Base-by-base conservation (phyloP, 352 stramenopile species). In the Phytopythium sindhum region DNA sequence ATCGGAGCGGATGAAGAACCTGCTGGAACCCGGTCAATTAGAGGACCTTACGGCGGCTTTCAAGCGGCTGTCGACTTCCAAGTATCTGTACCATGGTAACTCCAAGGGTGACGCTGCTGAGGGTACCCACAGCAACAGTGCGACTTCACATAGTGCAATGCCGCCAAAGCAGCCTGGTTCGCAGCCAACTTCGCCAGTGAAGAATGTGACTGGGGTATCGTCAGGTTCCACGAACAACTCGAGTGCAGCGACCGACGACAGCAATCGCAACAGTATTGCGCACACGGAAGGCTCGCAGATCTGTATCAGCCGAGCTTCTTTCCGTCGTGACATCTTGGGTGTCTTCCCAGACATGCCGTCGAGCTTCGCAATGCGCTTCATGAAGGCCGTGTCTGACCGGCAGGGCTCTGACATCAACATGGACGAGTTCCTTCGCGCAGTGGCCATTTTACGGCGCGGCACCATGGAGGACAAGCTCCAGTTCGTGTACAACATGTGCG, bases 301-400 rank as follows among this genome's bases (percentile, higher is more conserved):
- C 60, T 90, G 78, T 65, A 83, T 95, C 62, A 94, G 78, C 44
- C 85, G 86, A 28, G 82, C 85, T 56, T 91, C 87, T 3, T 96
- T 96, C 63, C 87, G 87, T 10, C 80, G 86, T 10, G 86, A 96
- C 58, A 89, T 96, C 45, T 77, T 96, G 44, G 86, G 88, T 26
- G 88, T 96, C n/a, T 96, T 95, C 35, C 88, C 86, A 4, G 86
- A 94, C 42, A 96, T 96, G 81, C 88, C 88, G 15, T 96, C 88
- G 28, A 95, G 83, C 61, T 95, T 96, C 64, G 86, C 86, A 11
- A 93, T 96, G 83, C 77, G 88, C 4, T 92, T 96, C 57, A 93
- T 95, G 80, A 96, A 96, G 65, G 86, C 85, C 1, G 78, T 96
- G 44, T 92, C 82, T 0, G 88, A 96, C 41, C 87, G 85, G 10